Evolutionary conservation across 1,284 basidiomycete genomes (phyloP).

Genomic region (Xanthoconium separans): DNA sequence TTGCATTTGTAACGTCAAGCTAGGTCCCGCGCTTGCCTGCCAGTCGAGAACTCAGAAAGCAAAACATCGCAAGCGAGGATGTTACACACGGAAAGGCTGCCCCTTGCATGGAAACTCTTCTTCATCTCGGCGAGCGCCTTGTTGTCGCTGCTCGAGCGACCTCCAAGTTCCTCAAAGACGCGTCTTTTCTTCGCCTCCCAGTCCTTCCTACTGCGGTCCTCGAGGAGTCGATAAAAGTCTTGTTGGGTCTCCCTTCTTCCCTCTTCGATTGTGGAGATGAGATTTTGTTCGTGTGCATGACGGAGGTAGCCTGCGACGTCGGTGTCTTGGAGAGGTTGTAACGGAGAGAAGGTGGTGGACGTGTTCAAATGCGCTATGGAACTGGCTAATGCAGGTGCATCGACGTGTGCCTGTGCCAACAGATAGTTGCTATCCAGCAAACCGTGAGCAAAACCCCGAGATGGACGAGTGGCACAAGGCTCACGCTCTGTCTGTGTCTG

Average conservation of each 20-base stretch:
- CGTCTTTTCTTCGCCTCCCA: slow-evolving; percentile 88
- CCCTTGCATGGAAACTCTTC: slow-evolving; percentile 60
- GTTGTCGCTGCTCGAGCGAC: slow-evolving; percentile 55
- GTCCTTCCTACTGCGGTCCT: slow-evolving; percentile 73
- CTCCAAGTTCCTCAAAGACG: slow-evolving; percentile 87
- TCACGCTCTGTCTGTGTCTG: slow-evolving; percentile 27
- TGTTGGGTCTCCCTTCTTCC: slow-evolving; percentile 82
- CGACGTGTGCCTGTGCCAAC: slow-evolving; percentile 87
- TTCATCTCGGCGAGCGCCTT: slow-evolving; percentile 55
- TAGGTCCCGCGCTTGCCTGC: slow-evolving; percentile 43
- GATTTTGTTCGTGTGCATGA: slow-evolving; percentile 82
- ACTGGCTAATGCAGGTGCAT: slow-evolving; percentile 76
- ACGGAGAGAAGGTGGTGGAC: slow-evolving; percentile 81
- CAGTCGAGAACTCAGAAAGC: slow-evolving; percentile 8
- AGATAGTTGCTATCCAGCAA: slow-evolving; percentile 79
- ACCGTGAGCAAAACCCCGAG: slow-evolving; percentile 5
- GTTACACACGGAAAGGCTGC: slow-evolving; percentile 48
- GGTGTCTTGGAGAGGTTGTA: slow-evolving; percentile 88
- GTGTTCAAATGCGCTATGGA: slow-evolving; percentile 84
- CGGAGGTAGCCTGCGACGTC: slow-evolving; percentile 82
- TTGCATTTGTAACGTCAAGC: slow-evolving; percentile 76
- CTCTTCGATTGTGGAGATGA: slow-evolving; percentile 81
- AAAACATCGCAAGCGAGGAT: neutral
- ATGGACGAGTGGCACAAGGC: neutral
- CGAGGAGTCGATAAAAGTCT: slow-evolving; percentile 80